Percentiles rank a stretch among this genome's conserved stretches.
These are phyloP conservation scores for Leccinum colubrinum DNA, from an alignment of 1,284 basidiomycete genomes.

Conservation along the genomic window DNA sequence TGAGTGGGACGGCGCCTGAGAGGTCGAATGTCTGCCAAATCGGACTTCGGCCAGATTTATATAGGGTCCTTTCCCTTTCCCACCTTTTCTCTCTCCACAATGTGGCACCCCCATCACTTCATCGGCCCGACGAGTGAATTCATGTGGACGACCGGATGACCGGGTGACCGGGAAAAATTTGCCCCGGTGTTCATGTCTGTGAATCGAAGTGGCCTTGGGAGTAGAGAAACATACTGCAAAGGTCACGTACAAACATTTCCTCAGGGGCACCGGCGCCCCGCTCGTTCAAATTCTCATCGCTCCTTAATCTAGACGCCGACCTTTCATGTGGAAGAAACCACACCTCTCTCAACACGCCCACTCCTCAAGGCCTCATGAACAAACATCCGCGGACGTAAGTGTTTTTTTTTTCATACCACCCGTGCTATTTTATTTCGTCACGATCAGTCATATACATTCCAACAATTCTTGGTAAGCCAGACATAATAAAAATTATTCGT, in stretches of 20 bases:
- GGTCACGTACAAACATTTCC: background rate
- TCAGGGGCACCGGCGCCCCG: background rate
- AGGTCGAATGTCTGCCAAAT: background rate
- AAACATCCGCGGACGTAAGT: background rate
- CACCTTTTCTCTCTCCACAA: background rate
- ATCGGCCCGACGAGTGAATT: slow-evolving; percentile 6
- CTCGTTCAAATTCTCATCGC: background rate
- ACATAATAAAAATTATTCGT: background rate
- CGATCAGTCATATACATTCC: background rate
- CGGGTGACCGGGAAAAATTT: background rate
- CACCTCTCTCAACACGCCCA: background rate
- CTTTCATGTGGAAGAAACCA: background rate
- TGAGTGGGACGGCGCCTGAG: background rate
- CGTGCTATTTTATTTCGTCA: background rate
- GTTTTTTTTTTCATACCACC: background rate
- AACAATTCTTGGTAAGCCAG: background rate
- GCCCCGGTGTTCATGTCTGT: background rate
- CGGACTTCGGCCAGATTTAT: slow-evolving; percentile 8
- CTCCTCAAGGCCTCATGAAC: background rate
- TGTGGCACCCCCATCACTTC: background rate
- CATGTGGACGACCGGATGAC: background rate
- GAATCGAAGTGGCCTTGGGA: background rate
- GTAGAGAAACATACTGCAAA: background rate
- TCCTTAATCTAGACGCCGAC: background rate
- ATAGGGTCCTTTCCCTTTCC: slow-evolving; percentile 9